Evolutionary conservation across 192 early-diverging fungal species (phyloP), one percentile per base, ranked within the genome.

Genomic region (Jimgerdemannia flammicorona): DNA sequence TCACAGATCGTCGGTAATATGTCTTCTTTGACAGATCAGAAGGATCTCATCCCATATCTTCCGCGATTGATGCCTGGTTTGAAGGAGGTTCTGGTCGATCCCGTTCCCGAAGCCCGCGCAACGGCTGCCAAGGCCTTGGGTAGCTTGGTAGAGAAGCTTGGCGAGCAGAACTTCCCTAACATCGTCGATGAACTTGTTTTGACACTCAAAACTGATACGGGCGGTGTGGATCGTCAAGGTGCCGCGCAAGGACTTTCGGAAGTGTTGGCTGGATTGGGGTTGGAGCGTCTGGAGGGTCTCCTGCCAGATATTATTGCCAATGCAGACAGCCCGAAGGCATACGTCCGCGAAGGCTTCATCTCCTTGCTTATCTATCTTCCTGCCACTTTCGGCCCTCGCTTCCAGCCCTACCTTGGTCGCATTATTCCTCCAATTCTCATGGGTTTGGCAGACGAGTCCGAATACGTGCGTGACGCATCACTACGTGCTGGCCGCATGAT

Each of bases 1-100:
- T 95, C 98, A 11, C 97, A 99, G 86, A 98, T 99, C 79, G 95
- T 99, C 79, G 98, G 98, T 40, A 97, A 96, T 72, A 99, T 99
- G 98, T 93, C 97, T 2, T 90, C 93, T 42, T 85, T 99, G 44
- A 98, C 98, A 0, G 96, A 98, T 73, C 89, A 91, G 66, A 91
- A 91, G 75, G 98, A 99, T 72, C 82, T 99, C 78, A 82, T 95
- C n/a, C 95, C 96, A 4, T 98, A 99, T 79, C 78, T 99, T 6
- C 80, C 77, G 19, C 79, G 85, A 43, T 86, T 99, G 43, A 84
- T 98, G 82, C 98, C 98, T 19, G 85, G 90, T 41, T 84, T 99
- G 44, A 94, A 96, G 83, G 89, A 93, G 66, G 95, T 99, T 42
- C 84, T 99, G 49, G 90, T 93, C 4, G 98, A 99, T 75, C 97